Evolutionary conservation across 495 filamentous ascomycete genomes (phyloP).

Genomic region (Chaetomium cochliodes): DNA sequence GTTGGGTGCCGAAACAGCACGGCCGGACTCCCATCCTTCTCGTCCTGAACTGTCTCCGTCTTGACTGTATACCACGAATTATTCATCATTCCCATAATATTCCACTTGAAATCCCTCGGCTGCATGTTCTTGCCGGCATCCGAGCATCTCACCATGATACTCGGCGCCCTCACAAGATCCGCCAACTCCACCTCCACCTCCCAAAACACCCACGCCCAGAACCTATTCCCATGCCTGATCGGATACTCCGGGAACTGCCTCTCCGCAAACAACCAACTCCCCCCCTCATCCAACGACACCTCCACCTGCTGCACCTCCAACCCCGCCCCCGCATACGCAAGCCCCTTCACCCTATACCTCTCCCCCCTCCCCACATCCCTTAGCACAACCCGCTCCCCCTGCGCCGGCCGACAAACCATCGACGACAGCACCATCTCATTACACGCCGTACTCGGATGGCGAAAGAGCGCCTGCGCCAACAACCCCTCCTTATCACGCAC

Average conservation of each 20-base stretch:
- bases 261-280: slow-evolving; percentile 14
- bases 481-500: slow-evolving; percentile 18
- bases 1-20: slow-evolving; percentile 21
- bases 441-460: slow-evolving; percentile 14
- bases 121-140: slow-evolving; percentile 20
- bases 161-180: slow-evolving; percentile 12
- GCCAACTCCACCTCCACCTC: slow-evolving; percentile 20
- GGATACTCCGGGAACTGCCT: slow-evolving; percentile 16
- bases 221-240: slow-evolving; percentile 21
- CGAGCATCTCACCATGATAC: slow-evolving; percentile 13
- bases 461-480: slow-evolving; percentile 16
- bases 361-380: not conserved
- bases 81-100: slow-evolving; percentile 25
- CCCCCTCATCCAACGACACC: slow-evolving; percentile 18
- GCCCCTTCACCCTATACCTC: slow-evolving; percentile 15
- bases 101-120: slow-evolving; percentile 17
- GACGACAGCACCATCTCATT: slow-evolving; percentile 22
- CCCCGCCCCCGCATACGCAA: slow-evolving; percentile 20
- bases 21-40: not conserved
- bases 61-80: slow-evolving; percentile 24
- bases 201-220: slow-evolving; percentile 26
- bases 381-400: slow-evolving; percentile 14
- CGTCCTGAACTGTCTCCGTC: slow-evolving; percentile 1
- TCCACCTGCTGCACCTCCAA: slow-evolving; percentile 24
- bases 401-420: slow-evolving; percentile 15